Evolutionary conservation across 352 stramenopile genomes (phyloP).

Genomic region (Pythium phragmiticola): DNA sequence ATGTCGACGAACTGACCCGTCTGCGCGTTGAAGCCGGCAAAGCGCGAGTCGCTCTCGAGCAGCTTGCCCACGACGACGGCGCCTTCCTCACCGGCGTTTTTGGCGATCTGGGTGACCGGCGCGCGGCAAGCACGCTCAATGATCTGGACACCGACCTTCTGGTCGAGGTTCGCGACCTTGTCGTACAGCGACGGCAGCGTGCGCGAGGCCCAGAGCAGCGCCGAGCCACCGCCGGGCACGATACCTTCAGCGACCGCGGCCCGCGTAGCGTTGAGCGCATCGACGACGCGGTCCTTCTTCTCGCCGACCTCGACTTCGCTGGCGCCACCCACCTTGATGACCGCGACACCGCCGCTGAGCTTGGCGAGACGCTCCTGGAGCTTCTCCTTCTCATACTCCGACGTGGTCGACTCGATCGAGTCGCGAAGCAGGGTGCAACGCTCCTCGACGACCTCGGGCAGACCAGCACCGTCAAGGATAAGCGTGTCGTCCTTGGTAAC

Average conservation of each 20-base stretch:
- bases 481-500: conserved; percentile 99
- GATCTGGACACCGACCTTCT: conserved; percentile 98
- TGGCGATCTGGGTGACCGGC: conserved; percentile 96
- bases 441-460: conserved; percentile 94
- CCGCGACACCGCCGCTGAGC: conserved; percentile 97
- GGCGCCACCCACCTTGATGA: conserved; percentile 99
- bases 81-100: conserved; percentile 98
- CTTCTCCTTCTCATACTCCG: conserved; percentile 99
- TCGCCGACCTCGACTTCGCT: conserved; percentile 99
- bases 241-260: conserved; percentile 99
- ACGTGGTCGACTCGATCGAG: conserved; percentile 96
- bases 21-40: conserved; percentile 98
- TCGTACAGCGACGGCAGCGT: conserved; percentile 89
- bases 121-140: conserved; percentile 94
- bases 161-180: conserved; percentile 94
- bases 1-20: conserved; percentile 98
- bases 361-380: conserved; percentile 99
- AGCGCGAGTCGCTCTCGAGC: conserved; percentile 92
- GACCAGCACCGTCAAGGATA: conserved; percentile 95
- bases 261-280: conserved; percentile 99
- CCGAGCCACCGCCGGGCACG: conserved; percentile 97
- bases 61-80: conserved; percentile 99
- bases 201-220: conserved; percentile 96
- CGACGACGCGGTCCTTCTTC: conserved; percentile 99
- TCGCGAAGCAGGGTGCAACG: conserved; percentile 94